phyloP scores from a whole-genome alignment of 148 eudicot species.

The Suaeda aralocaspica region DNA sequence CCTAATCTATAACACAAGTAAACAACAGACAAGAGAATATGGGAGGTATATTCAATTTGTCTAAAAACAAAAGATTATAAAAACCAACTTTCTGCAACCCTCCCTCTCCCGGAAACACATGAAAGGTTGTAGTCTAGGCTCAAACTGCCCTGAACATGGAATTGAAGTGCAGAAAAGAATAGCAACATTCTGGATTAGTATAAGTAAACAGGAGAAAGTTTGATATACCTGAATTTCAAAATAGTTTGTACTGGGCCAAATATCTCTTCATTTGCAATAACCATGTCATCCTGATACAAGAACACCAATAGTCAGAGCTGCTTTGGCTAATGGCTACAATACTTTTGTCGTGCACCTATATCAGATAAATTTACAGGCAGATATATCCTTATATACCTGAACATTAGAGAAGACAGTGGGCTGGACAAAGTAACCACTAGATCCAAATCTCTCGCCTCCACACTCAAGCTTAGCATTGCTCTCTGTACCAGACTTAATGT shows the following conservation, averaged over 20 bases:
- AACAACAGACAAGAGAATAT: too few species aligned
- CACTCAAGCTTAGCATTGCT: constrained; percentile 88
- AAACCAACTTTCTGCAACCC: too few species aligned
- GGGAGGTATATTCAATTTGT: too few species aligned
- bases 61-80: too few species aligned
- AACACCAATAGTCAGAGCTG: not conserved
- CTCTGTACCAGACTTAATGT: constrained; percentile 69
- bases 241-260: constrained; percentile 93
- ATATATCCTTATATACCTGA: constrained; percentile 38
- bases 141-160: not conserved
- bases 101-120: too few species aligned
- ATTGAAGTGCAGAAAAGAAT: too few species aligned
- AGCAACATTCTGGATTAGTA: not conserved
- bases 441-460: constrained; percentile 72
- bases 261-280: constrained; percentile 87
- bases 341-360: not conserved
- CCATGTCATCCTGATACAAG: constrained; percentile 70
- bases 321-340: not conserved
- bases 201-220: constrained; percentile 6
- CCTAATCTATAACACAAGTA: too few species aligned
- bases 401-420: constrained; percentile 95
- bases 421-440: constrained; percentile 75
- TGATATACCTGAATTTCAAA: constrained; percentile 78
- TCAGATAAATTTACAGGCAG: not conserved
- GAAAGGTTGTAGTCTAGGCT: not conserved